A percentile compares a stretch with the other conserved stretches of the same genome.
These are phyloP conservation scores for Monilinia vaccinii-corymbosi DNA, from an alignment of 2,329 filamentous ascomycete species.

Conservation along the genomic window DNA sequence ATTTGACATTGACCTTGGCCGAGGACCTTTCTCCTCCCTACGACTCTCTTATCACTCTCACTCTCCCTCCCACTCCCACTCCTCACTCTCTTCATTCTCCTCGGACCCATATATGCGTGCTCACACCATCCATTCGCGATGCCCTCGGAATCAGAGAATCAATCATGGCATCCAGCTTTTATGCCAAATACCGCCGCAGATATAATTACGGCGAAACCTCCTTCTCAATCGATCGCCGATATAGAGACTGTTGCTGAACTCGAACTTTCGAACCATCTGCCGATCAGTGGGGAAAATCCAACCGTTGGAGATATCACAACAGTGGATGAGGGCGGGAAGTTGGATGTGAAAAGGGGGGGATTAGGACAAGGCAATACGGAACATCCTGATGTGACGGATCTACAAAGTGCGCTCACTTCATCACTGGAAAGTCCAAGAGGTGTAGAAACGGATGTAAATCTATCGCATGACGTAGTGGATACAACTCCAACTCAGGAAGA, in stretches of 20 bases:
- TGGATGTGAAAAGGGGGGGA: not conserved
- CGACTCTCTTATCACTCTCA: not conserved
- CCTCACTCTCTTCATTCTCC: not conserved
- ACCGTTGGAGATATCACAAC: not conserved
- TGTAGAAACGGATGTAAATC: slow-evolving; percentile 23
- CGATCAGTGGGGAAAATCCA: not conserved
- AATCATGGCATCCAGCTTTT: slow-evolving; percentile 43
- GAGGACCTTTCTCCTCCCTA: not conserved
- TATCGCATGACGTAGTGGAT: slow-evolving; percentile 14
- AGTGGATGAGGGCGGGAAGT: not conserved
- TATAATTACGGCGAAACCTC: slow-evolving; percentile 13
- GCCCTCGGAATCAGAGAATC: slow-evolving; percentile 35
- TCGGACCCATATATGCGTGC: not conserved
- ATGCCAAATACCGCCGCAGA: slow-evolving; percentile 37
- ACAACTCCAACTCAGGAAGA: slow-evolving; percentile 12
- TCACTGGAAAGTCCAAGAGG: slow-evolving; percentile 23
- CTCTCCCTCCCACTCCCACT: not conserved
- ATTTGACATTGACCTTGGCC: not conserved
- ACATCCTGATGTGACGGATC: slow-evolving; percentile 18
- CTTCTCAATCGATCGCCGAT: not conserved
- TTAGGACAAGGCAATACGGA: slow-evolving; percentile 13
- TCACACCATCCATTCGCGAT: slow-evolving; percentile 26
- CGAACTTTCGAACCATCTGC: not conserved
- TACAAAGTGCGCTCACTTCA: slow-evolving; percentile 23
- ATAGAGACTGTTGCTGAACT: not conserved